Base-by-base conservation (phyloP, 345 rosid genomes). In the Microcos paniculata region DNA sequence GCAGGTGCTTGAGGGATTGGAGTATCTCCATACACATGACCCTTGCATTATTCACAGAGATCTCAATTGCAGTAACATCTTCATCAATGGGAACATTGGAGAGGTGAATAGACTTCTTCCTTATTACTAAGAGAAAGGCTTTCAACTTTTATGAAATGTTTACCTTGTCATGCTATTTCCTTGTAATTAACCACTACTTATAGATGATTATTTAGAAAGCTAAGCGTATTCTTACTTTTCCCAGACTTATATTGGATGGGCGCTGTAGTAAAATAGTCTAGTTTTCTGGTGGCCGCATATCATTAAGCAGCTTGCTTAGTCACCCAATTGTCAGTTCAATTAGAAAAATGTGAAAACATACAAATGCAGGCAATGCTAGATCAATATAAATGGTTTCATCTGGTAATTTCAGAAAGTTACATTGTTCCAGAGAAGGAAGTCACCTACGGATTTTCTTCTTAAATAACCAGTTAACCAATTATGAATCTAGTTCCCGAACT, bases 21-120 rank as follows among this genome's bases (percentile, higher is more conserved):
- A 84, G 71, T 88, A 83, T 81, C 88, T 90, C 7, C 94, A 90
- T 65, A 88, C 87, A 1, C 94, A 88, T 59, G 94, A 90, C 15
- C 92, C 92, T 4, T 88, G 94, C 77, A 84, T 88, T 74, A 88
- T 88, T 78, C 94, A 88, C 72, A 77, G 94, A 35, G 90, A 87
- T 78, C 85, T 90, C 51, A 90, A 87, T 77, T 87, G 90, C 87
- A 90, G 94, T 62, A 90, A 90, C 74, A 85, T 90, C 81, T 88
- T 88, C 76, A 85, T 90, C 78, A 90, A 90, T 64, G 94, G 92
- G 28, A 90, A 90, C 74, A 79, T 78, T 4, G 94, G 94, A 42
- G 83, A 88, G 90, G 94, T 87, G 76, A 45, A 55, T 33, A 56
- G 11, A 1, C 28, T 61, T 64, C 24, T 67, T 62, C 45, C 59